Evolutionary conservation across 495 filamentous ascomycete genomes (phyloP).

Genomic region (Neurospora sp.): DNA sequence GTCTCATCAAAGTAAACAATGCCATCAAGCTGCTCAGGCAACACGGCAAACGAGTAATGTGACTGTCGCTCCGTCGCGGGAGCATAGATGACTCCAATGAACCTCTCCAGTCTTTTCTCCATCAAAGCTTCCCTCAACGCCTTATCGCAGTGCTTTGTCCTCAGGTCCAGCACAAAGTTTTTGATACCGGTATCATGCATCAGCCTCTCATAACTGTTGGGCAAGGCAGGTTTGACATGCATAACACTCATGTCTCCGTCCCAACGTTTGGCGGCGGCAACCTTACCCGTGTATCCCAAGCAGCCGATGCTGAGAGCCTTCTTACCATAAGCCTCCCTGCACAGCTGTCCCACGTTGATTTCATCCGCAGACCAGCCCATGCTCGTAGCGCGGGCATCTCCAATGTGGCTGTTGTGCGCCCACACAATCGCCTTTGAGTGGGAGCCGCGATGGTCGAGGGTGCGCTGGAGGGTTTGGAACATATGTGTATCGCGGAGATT

Average conservation of each 20-base stretch:
- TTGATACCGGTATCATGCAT: constrained; percentile 25
- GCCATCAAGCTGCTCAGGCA: constrained; percentile 48
- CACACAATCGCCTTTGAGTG: constrained; percentile 45
- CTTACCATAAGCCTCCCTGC: constrained; percentile 37
- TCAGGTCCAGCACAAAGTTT: constrained; percentile 41
- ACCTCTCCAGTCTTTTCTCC: constrained; percentile 36
- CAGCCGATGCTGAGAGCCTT: constrained; percentile 44
- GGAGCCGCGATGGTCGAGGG: constrained; percentile 32
- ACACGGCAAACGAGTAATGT: constrained; percentile 43
- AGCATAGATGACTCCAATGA: constrained; percentile 52
- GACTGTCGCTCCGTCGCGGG: constrained; percentile 44
- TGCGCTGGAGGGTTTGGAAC: constrained; percentile 42
- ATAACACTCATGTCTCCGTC: constrained; percentile 48
- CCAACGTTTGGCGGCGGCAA: constrained; percentile 47
- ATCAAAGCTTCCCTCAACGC: constrained; percentile 31
- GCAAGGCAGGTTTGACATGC: constrained; percentile 20
- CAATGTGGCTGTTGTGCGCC: constrained; percentile 52
- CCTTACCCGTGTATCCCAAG: constrained; percentile 44
- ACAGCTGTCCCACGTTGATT: constrained; percentile 47
- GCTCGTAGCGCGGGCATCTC: constrained; percentile 47
- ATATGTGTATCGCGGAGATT: constrained; percentile 49
- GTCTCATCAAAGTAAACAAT: constrained; percentile 49
- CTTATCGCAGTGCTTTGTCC: constrained; percentile 26
- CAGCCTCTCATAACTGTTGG: constrained; percentile 25
- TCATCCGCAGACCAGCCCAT: constrained; percentile 43